Base-by-base conservation (phyloP, 164 flowering plant species). In the Vitis labrusca region DNA sequence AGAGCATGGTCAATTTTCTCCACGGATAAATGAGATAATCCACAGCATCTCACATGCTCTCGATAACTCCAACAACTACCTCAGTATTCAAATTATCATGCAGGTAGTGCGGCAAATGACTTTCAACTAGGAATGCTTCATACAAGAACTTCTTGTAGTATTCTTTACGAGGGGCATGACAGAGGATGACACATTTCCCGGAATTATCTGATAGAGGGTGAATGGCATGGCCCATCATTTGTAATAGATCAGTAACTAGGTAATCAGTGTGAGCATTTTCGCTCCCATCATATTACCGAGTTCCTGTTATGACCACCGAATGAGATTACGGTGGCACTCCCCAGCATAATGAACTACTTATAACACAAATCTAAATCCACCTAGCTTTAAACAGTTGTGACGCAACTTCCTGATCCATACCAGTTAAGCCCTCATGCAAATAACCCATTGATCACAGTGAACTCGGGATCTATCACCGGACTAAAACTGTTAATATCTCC, bases 221-320 rank as follows among this genome's bases (percentile, higher is more conserved):
- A 71, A 92, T 88, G 10, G 98, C 98, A 80, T 84, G 97, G 52
- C 97, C 97, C 97, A 91, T 89, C 98, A 95, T 95, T 89, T 95
- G 98, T 74, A 95, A 55, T 55, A 91, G 79, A 80, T 93, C 97
- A 56, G 97, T 86, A n/a, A 95, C 88, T 17, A 97, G 92, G 69
- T 93, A 95, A 74, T 95, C 99, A 2, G 92, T 86, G 74, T 88
- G 97, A 48, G 93, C 91, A 83, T 92, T 91, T 78, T 96, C 99
- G 62, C 93, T 77, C 37, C 99, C 98, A 84, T 96, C 99, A 80
- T 91, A 96, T 71, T 91, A 90, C 62, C 93, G 98, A 48, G 99
- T 93, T 77, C 99, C 98, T 97, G 93, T 91, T 44, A 96, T 93
- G 50, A 96, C 91, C 56, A 93, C 99, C 85, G 93, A 78, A 77